Conservation (phyloP, 2,329 filamentous ascomycete species). For the Leptographium lundbergii region DNA sequence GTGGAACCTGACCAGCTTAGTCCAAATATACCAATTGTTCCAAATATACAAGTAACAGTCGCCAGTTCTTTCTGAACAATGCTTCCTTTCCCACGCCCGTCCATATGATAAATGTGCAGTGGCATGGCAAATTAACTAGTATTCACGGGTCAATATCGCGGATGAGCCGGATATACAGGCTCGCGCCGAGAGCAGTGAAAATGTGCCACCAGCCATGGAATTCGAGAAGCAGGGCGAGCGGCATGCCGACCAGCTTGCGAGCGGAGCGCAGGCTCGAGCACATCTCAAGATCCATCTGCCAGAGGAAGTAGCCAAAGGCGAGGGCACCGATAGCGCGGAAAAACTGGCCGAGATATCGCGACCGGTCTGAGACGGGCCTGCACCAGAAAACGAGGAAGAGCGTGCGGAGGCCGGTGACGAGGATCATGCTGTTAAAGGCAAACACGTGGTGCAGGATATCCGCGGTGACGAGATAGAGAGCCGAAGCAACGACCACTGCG, state of each 20-base stretch:
- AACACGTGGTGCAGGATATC: conserved; percentile 30
- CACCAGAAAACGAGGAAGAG: conserved; percentile 22
- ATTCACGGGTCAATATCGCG: conserved; percentile 15
- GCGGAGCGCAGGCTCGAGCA: conserved; percentile 33
- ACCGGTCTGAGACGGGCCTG: conserved; percentile 6
- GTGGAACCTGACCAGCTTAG: neutral
- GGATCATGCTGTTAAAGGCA: conserved; percentile 23
- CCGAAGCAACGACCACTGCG: conserved; percentile 27
- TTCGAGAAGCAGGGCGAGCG: conserved; percentile 43
- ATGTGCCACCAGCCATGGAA: conserved; percentile 55
- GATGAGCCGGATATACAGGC: conserved; percentile 24
- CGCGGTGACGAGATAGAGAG: conserved; percentile 28
- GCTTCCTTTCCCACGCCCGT: no score
- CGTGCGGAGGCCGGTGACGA: conserved; percentile 20
- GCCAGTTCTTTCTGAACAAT: no score
- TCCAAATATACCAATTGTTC: no score
- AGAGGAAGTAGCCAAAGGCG: conserved; percentile 35
- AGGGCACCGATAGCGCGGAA: conserved; percentile 20
- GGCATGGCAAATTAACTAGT: neutral
- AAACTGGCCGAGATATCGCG: neutral
- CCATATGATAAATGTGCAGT: neutral
- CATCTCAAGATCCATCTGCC: conserved; percentile 43
- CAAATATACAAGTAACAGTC: no score
- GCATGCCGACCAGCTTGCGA: conserved; percentile 34
- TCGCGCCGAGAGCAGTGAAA: conserved; percentile 42